Evolutionary conservation across 352 stramenopile species (phyloP), one percentile per base, ranked within the genome.

Genomic region (Phytophthora macrochlamydospora): DNA sequence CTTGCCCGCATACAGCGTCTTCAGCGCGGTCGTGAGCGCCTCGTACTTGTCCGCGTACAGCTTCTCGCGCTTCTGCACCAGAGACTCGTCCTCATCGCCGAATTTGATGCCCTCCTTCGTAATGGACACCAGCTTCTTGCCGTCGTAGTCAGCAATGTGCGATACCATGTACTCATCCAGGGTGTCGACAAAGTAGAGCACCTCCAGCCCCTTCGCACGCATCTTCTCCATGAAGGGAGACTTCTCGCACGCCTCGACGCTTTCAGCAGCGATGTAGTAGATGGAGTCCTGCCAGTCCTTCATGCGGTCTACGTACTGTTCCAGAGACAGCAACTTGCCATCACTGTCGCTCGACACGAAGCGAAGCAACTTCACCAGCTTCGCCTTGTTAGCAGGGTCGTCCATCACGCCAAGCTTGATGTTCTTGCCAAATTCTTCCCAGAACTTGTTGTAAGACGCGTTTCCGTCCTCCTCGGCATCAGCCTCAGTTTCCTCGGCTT

Each of bases 321-420:
- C 92, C 50, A 99, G 73, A 43, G 91, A 98, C 9, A 91, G 89
- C 80, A 87, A 98, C 65, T 98, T 95, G 71, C 91, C 84, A 29
- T 91, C 73, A 40, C 88, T 96, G 71, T 98, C 97, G 69, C 83
- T 98, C 24, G 95, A 94, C 75, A 99, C 97, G 83, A 99, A 99
- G 56, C 98, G 90, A 24, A 99, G 78, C 40, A 99, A 81, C 75
- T 99, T 99, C 11, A 95, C 72, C 37, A 99, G 81, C 77, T 99
- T 99, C 54, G 68, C 71, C 48, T 93, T 89, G 79, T 99, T 99
- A 13, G 89, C 86, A 54, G 87, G 83, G 72, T 99, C 98, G 67
- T 99, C 98, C 78, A 99, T 99, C 48, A 99, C 88, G 33, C 98
- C 98, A 56, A 99, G 89, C 85, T 99, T 99, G 68, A 99, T 95